These are phyloP conservation scores for Monosporozyma aquatica DNA, from an alignment of 805 yeast species.

Conservation along the genomic window DNA sequence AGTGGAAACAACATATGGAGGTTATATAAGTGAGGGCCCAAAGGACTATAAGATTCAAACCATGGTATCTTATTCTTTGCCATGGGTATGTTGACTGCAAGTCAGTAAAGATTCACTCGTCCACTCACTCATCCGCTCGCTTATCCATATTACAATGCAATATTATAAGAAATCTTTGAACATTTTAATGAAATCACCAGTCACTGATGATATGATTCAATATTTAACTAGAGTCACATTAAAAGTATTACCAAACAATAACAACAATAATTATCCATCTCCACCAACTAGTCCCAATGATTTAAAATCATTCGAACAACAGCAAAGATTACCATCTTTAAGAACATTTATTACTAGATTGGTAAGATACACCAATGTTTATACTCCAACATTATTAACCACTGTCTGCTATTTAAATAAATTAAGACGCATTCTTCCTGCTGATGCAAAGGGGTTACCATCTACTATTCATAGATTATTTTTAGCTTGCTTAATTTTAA, in stretches of 20 bases:
- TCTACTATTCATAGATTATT: constrained; percentile 75
- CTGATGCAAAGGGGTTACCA: constrained; percentile 66
- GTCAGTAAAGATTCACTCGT: too few relatives aligned
- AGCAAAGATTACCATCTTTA: constrained; percentile 44
- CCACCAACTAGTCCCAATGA: constrained; percentile 29
- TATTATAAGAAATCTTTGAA: constrained; percentile 45
- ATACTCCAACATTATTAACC: constrained; percentile 68
- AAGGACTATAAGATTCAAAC: not conserved
- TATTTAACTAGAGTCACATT: constrained; percentile 57
- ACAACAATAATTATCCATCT: constrained; percentile 19
- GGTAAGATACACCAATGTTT: constrained; percentile 69
- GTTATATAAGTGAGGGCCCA: not conserved
- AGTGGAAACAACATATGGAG: too few relatives aligned
- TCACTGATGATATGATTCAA: constrained; percentile 66
- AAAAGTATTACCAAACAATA: constrained; percentile 50
- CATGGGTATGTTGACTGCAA: too few relatives aligned
- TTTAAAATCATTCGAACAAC: not conserved
- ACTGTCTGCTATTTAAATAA: constrained; percentile 61
- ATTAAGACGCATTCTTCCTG: constrained; percentile 52
- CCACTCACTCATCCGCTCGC: too few relatives aligned
- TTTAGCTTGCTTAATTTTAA: constrained; percentile 61
- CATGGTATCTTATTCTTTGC: not conserved
- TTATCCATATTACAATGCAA: too few relatives aligned
- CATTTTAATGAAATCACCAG: constrained; percentile 53
- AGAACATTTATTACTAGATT: constrained; percentile 65